phyloP scores from a whole-genome alignment of 1,284 basidiomycete genomes.

The Fomitiporia mediterranea region DNA sequence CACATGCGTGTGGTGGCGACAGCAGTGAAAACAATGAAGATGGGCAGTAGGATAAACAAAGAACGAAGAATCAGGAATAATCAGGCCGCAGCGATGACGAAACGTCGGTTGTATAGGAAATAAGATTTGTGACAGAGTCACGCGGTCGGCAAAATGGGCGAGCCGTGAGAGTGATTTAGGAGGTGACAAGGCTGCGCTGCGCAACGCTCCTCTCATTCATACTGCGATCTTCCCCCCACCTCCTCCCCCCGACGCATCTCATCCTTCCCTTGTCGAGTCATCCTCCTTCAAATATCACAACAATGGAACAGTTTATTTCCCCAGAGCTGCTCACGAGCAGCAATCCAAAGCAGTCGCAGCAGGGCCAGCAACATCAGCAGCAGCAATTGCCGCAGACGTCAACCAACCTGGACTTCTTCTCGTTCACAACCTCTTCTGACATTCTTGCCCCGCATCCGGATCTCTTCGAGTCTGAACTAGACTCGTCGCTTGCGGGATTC shows the following conservation, averaged over 20 bases:
- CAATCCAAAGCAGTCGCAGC: conserved; percentile 16
- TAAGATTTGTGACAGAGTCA: background rate
- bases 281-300: conserved; percentile 13
- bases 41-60: too few species aligned
- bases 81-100: too few species aligned
- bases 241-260: conserved; percentile 7
- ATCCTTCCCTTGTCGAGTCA: conserved; percentile 4
- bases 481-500: conserved; percentile 59
- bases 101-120: background rate
- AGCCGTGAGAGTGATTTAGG: conserved; percentile 1
- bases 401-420: conserved; percentile 55
- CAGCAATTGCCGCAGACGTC: conserved; percentile 23
- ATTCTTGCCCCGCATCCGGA: conserved; percentile 70
- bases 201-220: background rate
- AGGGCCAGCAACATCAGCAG: conserved; percentile 17
- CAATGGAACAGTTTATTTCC: conserved; percentile 21
- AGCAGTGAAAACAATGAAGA: too few species aligned
- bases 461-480: conserved; percentile 76
- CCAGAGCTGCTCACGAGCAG: conserved; percentile 17
- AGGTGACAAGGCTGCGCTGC: too few species aligned
- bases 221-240: conserved; percentile 1
- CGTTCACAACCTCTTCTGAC: conserved; percentile 53
- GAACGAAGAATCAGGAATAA: too few species aligned
- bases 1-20: too few species aligned
- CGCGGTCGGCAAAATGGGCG: background rate